Base-by-base conservation (phyloP, 441 rosid genomes). In the Populus hybrid region DNA sequence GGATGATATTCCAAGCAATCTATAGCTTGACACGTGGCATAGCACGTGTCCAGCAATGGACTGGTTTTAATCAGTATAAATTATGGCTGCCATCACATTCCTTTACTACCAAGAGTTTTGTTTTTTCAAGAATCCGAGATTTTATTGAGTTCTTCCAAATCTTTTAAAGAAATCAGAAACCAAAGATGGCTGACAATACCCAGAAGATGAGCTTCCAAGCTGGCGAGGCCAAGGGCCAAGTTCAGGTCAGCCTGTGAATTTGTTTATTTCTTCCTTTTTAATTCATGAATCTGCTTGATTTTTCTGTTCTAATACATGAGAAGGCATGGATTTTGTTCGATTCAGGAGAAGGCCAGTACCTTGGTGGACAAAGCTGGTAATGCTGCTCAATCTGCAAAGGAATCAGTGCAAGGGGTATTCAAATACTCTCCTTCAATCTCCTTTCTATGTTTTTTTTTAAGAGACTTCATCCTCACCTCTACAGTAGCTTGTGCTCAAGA, bases 151-250 rank as follows among this genome's bases (percentile, higher is more conserved):
- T 12, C 2, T 75, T 1, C 7, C 14, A 21, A 16, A 9, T 11
- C n/a, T 6, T 6, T 9, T 46, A 38, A 10, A 70, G 21, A 5
- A 32, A 18, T 20, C 16, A 71, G 18, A 40, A 70, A 71, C 10
- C 71, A 78, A 82, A 80, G 18, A 93, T 89, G 30, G 30, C 30
- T 28, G 30, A 28, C 30, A 28, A 28, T 28, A 28, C 30, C 30
- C 30, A 28, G 30, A 80, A 76, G 74, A 73, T 90, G 72, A 80
- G 88, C 82, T 86, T 67, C 85, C 77, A 83, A 50, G 94, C 95
- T 63, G 97, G 95, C 6, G 83, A 92, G 79, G 89, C 90, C 85
- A 85, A 88, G 85, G 98, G 93, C 86, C 89, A 86, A 77, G 30
- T 91, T 24, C 87, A 93, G 93, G 97, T 92, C 36, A 64, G 38